These are phyloP conservation scores for Colletotrichum incanum DNA, from an alignment of 2,329 filamentous ascomycete genomes.

Conservation along the genomic window DNA sequence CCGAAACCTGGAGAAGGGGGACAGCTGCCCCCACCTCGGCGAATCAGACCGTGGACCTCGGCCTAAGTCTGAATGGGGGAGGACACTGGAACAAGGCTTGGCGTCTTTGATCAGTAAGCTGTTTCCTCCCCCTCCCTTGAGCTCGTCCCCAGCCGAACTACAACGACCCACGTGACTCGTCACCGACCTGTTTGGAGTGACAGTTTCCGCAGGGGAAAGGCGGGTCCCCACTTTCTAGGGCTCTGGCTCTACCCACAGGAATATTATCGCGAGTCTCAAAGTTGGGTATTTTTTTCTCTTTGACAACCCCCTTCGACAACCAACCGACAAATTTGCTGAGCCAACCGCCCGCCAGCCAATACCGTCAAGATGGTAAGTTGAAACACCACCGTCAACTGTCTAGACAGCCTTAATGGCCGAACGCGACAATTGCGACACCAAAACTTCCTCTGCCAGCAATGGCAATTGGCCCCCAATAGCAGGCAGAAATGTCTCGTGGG, in stretches of 20 bases:
- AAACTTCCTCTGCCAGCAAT: slow-evolving; percentile 51
- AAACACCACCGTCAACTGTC: slow-evolving; percentile 46
- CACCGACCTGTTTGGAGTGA: slow-evolving; percentile 51
- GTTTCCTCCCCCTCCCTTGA: not conserved
- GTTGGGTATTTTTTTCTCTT: slow-evolving; percentile 29
- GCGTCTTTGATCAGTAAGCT: slow-evolving; percentile 1
- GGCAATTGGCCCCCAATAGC: slow-evolving; percentile 45
- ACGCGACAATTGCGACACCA: slow-evolving; percentile 15
- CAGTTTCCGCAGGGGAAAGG: slow-evolving; percentile 36
- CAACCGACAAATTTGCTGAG: slow-evolving; percentile 43
- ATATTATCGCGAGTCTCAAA: slow-evolving; percentile 45
- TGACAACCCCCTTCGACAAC: slow-evolving; percentile 52
- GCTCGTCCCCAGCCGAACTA: slow-evolving; percentile 35
- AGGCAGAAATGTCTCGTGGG: slow-evolving; percentile 61
- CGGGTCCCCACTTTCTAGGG: slow-evolving; percentile 53
- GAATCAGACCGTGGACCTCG: slow-evolving; percentile 35
- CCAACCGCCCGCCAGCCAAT: slow-evolving; percentile 54
- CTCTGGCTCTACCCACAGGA: slow-evolving; percentile 58
- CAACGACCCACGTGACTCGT: slow-evolving; percentile 55
- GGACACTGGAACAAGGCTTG: not conserved
- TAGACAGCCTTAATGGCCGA: slow-evolving; percentile 8
- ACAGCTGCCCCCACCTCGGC: slow-evolving; percentile 21
- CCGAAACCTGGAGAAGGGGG: slow-evolving; percentile 34
- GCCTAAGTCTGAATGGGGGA: slow-evolving; percentile 17
- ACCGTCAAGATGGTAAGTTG: slow-evolving; percentile 80